Conservation (phyloP, 192 early-diverging fungal species). For the Neocallimastix lanati region DNA sequence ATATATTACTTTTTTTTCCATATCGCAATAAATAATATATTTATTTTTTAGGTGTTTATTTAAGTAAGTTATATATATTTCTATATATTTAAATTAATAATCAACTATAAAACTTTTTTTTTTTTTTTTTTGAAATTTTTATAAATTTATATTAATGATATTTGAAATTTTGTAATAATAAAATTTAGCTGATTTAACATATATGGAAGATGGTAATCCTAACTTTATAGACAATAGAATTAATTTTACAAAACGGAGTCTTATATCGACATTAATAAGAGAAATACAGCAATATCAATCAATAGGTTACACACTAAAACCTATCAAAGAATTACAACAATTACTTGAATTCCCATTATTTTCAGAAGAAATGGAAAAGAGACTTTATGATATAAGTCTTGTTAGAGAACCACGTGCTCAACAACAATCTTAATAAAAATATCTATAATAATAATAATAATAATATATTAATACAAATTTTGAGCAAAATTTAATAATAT, state of each 20-base stretch:
- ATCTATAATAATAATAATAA: too few species aligned
- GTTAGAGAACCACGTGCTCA: neutral
- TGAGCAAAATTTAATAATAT: too few species aligned
- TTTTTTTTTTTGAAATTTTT: too few species aligned
- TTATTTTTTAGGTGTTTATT: too few species aligned
- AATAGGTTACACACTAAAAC: constrained; percentile 7
- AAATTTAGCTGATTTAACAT: constrained; percentile 5
- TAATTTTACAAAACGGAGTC: constrained; percentile 15
- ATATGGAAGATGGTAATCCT: constrained; percentile 22
- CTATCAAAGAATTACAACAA: constrained; percentile 5
- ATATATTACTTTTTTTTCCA: too few species aligned
- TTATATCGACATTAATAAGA: constrained; percentile 11
- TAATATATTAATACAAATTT: too few species aligned
- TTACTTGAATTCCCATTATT: constrained; percentile 6
- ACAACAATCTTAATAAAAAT: neutral
- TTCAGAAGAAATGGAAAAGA: constrained; percentile 15
- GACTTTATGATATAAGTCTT: neutral
- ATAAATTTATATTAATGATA: too few species aligned
- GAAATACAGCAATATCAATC: constrained; percentile 12
- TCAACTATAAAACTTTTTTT: too few species aligned
- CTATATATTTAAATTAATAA: too few species aligned
- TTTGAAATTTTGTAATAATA: neutral
- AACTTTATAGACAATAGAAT: constrained; percentile 10
- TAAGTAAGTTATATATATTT: too few species aligned
- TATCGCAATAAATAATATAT: too few species aligned